Base-by-base conservation (phyloP, 768 basidiomycete genomes). In the Imleria badia region DNA sequence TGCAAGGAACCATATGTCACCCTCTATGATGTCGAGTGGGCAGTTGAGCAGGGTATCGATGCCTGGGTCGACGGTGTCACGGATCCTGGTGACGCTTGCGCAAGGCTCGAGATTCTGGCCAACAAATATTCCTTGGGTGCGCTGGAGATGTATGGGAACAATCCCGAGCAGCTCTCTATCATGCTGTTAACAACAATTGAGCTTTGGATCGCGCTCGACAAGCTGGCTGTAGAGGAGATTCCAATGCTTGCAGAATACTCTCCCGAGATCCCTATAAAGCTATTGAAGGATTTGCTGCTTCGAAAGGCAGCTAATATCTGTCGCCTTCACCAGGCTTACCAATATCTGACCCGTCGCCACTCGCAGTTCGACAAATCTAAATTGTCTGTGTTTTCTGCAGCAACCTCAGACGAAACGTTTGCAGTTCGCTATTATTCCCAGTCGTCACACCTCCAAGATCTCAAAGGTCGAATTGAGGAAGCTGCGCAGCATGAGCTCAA, bases 151-250 rank as follows among this genome's bases (percentile, higher is more conserved):
- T 77, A 76, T 46, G 45, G 52, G 13, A 54, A 58, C 14, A 76
- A 70, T 45, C 72, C 77, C 9, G 76, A 78, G 50, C 38, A 56
- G 15, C 39, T 58, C 6, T 72, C 70, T 13, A 51, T 74, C 12
- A 76, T 80, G 70, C 59, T 81, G 36, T 64, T 82, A 39, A 75
- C 75, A 7, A 52, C 76, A 29, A 61, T 80, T 26, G 73, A 78
- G 29, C 65, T 82, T 15, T 82, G 80, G 81, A 66, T 76, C 1
- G 76, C 73, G 0, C 65, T 81, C 10, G 81, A 82, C 57, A 68
- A 55, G n/a, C 26, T 76, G 11, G 69, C 61, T 2, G 60, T 74
- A 15, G 29, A 42, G 10, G 62, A 68, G 20, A 62, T 66, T 35
- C 75, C 79, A 4, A 64, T 81, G 8, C 61, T 82, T 5, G 35